Conservation (phyloP, 129 eudicot species). For the Escallonia herrerae region DNA sequence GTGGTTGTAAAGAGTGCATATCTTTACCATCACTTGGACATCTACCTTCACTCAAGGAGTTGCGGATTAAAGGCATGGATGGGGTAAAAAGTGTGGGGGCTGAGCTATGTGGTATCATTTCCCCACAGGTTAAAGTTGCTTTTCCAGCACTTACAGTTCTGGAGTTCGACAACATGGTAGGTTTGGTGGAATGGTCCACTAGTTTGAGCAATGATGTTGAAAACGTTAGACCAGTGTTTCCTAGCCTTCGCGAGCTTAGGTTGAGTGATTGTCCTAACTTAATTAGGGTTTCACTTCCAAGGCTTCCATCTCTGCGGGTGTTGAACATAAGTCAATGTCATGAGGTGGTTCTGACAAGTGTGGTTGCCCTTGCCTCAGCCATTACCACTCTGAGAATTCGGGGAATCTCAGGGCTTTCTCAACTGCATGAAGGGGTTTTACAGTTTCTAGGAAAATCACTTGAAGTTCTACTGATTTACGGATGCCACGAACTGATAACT, state of each 20-base stretch:
- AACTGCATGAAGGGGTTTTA: neutral
- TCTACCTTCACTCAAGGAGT: constrained; percentile 29
- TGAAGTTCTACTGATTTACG: neutral
- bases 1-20: constrained; percentile 26
- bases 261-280: neutral
- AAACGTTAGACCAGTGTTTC: neutral
- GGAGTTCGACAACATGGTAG: constrained; percentile 4
- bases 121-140: constrained; percentile 5
- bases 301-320: neutral
- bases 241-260: neutral
- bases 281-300: neutral
- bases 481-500: neutral
- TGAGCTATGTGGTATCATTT: constrained; percentile 25
- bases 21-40: constrained; percentile 39
- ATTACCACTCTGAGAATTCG: neutral
- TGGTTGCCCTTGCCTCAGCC: constrained; percentile 2
- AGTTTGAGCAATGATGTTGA: neutral
- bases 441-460: neutral
- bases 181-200: constrained; percentile 23
- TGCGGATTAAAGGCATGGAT: constrained; percentile 22
- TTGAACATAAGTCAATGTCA: neutral
- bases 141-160: constrained; percentile 28
- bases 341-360: neutral
- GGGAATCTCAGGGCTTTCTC: neutral
- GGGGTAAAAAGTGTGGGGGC: constrained; percentile 23